A percentile compares a stretch with the other conserved stretches of the same genome.
Evolutionary conservation across 768 basidiomycete species (phyloP).

Genomic region (Plicaturopsis crispa): DNA sequence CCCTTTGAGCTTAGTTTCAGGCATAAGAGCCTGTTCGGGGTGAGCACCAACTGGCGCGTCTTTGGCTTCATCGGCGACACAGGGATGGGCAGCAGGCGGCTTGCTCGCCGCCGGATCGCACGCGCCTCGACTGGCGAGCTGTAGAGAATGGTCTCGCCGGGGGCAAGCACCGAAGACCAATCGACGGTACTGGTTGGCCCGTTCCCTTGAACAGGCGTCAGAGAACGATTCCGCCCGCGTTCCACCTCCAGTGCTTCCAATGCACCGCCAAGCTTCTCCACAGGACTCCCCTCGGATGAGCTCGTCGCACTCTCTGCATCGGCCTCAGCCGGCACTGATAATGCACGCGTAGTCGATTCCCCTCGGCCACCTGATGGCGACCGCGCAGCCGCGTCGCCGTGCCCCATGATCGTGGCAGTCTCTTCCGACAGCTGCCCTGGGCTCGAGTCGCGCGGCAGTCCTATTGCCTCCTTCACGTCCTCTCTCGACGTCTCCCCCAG

Average conservation of each 20-base stretch:
- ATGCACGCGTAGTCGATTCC: conserved; percentile 12
- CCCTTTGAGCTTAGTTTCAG: conserved; percentile 38
- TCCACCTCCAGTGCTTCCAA: conserved; percentile 27
- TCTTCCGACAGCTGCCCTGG: conserved; percentile 1
- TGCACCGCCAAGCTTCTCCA: conserved; percentile 25
- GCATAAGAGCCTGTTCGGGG: conserved; percentile 48
- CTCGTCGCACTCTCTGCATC: conserved; percentile 32
- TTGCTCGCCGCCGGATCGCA: conserved; percentile 47
- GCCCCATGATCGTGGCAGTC: conserved; percentile 3
- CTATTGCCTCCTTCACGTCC: conserved; percentile 24
- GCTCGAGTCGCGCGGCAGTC: neutral
- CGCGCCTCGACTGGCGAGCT: conserved; percentile 47
- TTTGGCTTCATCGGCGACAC: conserved; percentile 43
- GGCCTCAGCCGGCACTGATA: conserved; percentile 12
- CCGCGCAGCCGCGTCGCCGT: conserved; percentile 7
- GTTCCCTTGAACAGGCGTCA: conserved; percentile 50
- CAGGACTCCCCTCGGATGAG: conserved; percentile 43
- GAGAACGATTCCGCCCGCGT: conserved; percentile 44
- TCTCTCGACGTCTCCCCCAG: conserved; percentile 12
- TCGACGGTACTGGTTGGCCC: conserved; percentile 26
- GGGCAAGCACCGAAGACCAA: conserved; percentile 35
- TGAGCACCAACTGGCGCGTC: conserved; percentile 47
- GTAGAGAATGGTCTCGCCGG: conserved; percentile 42
- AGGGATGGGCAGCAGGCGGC: conserved; percentile 43
- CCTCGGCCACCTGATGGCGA: conserved; percentile 8